Evolutionary conservation across 352 stramenopile genomes (phyloP).

Genomic region (Phytophthora nicotianae): DNA sequence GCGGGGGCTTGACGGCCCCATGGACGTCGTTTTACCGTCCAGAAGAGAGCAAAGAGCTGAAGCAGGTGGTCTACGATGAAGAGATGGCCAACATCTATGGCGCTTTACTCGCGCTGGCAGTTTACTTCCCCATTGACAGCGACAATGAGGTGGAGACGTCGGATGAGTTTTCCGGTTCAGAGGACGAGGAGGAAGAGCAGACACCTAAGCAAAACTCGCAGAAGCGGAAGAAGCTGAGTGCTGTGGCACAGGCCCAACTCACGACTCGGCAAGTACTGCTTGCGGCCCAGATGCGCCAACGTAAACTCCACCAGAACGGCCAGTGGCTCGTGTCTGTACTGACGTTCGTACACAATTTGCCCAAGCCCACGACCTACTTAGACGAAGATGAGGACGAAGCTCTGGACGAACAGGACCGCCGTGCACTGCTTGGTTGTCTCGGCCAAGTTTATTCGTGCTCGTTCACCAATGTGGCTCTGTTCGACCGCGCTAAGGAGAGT

Average conservation of each 20-base stretch:
- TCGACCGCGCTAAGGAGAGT: conserved; percentile 31
- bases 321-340: conserved; percentile 59
- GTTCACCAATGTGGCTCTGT: conserved; percentile 37
- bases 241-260: conserved; percentile 39
- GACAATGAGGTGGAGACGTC: conserved; percentile 43
- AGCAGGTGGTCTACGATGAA: conserved; percentile 38
- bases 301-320: conserved; percentile 20
- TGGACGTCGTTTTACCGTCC: conserved; percentile 69
- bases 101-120: conserved; percentile 44
- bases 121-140: conserved; percentile 56
- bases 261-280: conserved; percentile 46
- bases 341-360: conserved; percentile 41
- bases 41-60: conserved; percentile 33
- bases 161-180: conserved; percentile 44
- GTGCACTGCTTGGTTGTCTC: conserved; percentile 51
- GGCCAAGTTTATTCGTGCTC: conserved; percentile 57
- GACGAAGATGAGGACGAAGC: conserved; percentile 50
- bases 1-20: conserved; percentile 21
- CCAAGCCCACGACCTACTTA: conserved; percentile 48
- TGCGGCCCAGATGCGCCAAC: conserved; percentile 46
- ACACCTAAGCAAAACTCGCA: conserved; percentile 7
- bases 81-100: conserved; percentile 64
- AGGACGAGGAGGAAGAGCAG: conserved; percentile 36
- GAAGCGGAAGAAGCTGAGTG: conserved; percentile 27
- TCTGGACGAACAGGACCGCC: conserved; percentile 34